Evolutionary conservation across 1,284 basidiomycete species (phyloP), one percentile per base, ranked within the genome.

Genomic region (Lentinula novae-zelandiae): DNA sequence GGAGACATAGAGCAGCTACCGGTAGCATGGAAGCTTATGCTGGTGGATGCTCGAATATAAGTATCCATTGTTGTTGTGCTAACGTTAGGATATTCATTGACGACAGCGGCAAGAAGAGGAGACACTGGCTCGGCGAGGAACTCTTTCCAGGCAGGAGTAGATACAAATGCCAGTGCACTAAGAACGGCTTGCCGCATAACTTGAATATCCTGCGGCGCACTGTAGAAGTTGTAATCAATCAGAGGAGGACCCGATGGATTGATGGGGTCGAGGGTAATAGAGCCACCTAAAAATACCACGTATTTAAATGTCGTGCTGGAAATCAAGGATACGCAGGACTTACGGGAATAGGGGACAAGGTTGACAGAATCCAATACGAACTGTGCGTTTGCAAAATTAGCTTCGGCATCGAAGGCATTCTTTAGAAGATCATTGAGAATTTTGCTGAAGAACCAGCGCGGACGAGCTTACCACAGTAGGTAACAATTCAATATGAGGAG

Each of bases 241-340:
- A 73, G 33, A 0, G 79, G 80, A 4, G 66, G 20, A n/a, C 66
- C 71, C 61, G 79, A 77, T 0, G 76, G 75, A 62, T 76, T 66
- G 4, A 67, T 67, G 12, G 40, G 20, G 20, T 58, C 50, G 12
- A 63, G 42, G 6, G 50, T 61, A 1, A 63, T 52, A 12, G 56
- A 55, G 12, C 62, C 59, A 17, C 57, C 62, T 63, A 31, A 42
- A 13, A 13, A 20, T 7, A 27, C 20, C 9, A 40, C 3, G 6
- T 15, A 20, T 10, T 49, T 3, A 50, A 4, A 17, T 40, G n/a
- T 27, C 12, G 5, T 9, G 33, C 31, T 6, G 5, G 27, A 22
- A 50, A 15, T 17, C 13, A 10, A 57, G 9, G 12, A 13, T 7
- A 6, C 3, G 27, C 27, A 27, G 27, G 5, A 61, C 59, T 31